Base-by-base conservation (phyloP, 2,329 filamentous ascomycete genomes). In the Penicillium sp. region DNA sequence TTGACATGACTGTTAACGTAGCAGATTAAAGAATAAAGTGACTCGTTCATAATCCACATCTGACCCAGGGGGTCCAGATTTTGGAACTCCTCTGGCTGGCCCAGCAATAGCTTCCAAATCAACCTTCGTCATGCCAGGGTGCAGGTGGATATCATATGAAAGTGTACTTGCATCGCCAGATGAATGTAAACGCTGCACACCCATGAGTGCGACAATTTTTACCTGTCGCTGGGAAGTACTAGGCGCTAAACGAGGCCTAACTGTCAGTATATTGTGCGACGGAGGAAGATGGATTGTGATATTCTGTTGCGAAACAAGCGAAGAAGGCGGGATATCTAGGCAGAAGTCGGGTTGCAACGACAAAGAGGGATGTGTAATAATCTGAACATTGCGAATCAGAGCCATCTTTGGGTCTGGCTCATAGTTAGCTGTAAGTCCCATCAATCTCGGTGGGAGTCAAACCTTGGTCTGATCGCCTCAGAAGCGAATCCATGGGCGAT, bases 101-200 rank as follows among this genome's bases (percentile, higher is more conserved):
- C 87, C 86, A 1, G 88, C 89, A 60, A 91, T 84, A 55, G 93
- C 79, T 65, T 93, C 88, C 8, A 95, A 81, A 64, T 91, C 88
- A 48, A 96, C 82, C 43, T 87, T 82, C 63, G 94, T 96, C 48
- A 91, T 81, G 7, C 90, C 91, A 1, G 83, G 82, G 26, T 84
- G 81, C 28, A 96, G 77, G 49, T 83, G 83, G 8, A 86, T 82
- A 64, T 96, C 91, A 64, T 91, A 96, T 0, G 88, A 77, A n/a
- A 87, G 86, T 59, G 84, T 84, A 56, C 80, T 78, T 44, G 74
- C 79, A 63, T 81, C 78, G 17, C 63, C 59, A 49, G 77, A 75
- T 42, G 82, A 75, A 58, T 83, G 81, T 8, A 88, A 80, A 48
- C 79, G 75, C 37, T 84, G 81, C 38, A 81, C 84, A 66, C 92